Conservation (phyloP, 2,329 filamentous ascomycete species). For the Domatiomyces catenatus region DNA sequence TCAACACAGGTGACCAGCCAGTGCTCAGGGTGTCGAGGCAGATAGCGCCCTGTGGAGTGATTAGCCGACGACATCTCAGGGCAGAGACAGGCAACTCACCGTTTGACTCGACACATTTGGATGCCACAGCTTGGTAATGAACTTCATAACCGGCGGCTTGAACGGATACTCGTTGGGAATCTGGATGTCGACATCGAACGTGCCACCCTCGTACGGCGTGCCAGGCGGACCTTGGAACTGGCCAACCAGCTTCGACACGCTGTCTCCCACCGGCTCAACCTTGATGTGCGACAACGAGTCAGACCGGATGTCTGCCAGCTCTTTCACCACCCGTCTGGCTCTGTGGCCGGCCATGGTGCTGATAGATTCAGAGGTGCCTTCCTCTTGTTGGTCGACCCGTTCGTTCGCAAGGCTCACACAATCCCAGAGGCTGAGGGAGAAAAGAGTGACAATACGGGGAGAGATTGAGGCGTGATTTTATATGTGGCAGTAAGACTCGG, state of each 20-base stretch:
- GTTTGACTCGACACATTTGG: conserved; percentile 92
- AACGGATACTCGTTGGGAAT: conserved; percentile 89
- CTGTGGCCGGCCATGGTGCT: conserved; percentile 40
- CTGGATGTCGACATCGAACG: conserved; percentile 65
- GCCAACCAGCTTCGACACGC: conserved; percentile 69
- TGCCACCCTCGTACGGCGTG: conserved; percentile 81
- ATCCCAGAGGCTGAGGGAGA: neutral
- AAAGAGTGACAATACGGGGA: neutral
- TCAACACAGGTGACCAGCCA: conserved; percentile 91
- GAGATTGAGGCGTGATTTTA: neutral
- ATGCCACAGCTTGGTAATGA: conserved; percentile 90
- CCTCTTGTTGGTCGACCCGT: neutral
- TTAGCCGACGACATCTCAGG: neutral
- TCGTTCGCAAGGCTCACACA: neutral
- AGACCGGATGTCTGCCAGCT: conserved; percentile 33
- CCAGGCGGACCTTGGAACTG: conserved; percentile 76
- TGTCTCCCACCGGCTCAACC: conserved; percentile 48
- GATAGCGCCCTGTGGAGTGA: conserved; percentile 60
- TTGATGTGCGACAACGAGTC: conserved; percentile 66
- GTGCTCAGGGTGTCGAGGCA: conserved; percentile 82
- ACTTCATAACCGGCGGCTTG: conserved; percentile 78
- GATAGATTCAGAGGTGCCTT: neutral
- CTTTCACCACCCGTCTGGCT: conserved; percentile 38
- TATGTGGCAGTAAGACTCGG: neutral
- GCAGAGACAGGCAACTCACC: conserved; percentile 36